These are phyloP conservation scores for Syzygium aromaticum DNA, from an alignment of 345 rosid genomes.

Conservation along the genomic window DNA sequence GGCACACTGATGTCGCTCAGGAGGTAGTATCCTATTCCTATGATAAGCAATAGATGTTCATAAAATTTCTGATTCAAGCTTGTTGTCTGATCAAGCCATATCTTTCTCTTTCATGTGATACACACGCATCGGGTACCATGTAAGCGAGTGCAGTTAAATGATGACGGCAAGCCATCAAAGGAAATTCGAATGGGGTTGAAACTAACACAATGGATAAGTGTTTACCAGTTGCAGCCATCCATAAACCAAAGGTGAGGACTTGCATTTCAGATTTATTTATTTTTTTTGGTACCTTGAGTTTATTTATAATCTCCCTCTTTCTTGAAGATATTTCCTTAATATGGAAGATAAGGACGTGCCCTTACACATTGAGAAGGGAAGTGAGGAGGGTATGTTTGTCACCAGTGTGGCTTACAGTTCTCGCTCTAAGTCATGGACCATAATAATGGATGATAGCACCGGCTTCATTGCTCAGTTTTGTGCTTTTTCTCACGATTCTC, in stretches of 20 bases:
- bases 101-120: too few species aligned
- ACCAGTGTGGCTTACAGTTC: conserved; percentile 60
- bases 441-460: conserved; percentile 90
- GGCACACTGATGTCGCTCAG: conserved; percentile 1
- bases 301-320: neutral
- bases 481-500: conserved; percentile 58
- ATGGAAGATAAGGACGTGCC: conserved; percentile 61
- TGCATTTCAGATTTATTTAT: neutral
- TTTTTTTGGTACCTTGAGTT: neutral
- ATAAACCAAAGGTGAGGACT: conserved; percentile 3
- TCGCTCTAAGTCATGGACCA: conserved; percentile 68
- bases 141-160: neutral
- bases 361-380: conserved; percentile 72
- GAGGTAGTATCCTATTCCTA: neutral
- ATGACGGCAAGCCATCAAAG: neutral
- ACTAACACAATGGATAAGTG: conserved; percentile 1
- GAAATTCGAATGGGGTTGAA: conserved; percentile 1
- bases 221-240: neutral
- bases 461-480: conserved; percentile 67
- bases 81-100: neutral
- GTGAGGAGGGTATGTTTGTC: conserved; percentile 67
- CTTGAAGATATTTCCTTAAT: conserved; percentile 61
- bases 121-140: too few species aligned
- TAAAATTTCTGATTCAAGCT: neutral
- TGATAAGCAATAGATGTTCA: neutral